Evolutionary conservation across 169 alveolate species (phyloP), one percentile per base, ranked within the genome.

Genomic region (Eimeria maxima): DNA sequence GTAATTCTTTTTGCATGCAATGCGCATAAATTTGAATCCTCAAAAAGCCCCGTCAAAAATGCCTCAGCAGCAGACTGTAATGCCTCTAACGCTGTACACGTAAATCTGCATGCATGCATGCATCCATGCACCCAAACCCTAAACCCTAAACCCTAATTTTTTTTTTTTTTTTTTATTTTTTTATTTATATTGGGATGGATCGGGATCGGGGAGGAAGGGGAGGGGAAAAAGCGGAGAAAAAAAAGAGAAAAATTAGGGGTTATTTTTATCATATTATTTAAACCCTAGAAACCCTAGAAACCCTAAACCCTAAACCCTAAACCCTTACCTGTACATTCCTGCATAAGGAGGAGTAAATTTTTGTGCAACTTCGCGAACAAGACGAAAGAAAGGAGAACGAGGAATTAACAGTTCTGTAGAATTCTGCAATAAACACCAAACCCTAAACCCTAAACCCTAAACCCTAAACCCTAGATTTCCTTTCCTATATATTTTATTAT

Each of bases 401-500:
- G n/a, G 33, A 65, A 65, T 65, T 16, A 65, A 16, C 6, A 22
- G 74, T 16, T 65, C 33, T n/a, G 33, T n/a, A n/a, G 29, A 11
- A n/a, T n/a, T 22, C 74, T 16, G 60, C 13, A 53, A 53, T 53
- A 53, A 53, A 53, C 60, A 10, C 33, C 24, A 65, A 65, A 65
- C 74, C 74, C 74, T 65, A 65, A 65, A 65, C 74, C 74, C 74
- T 65, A 65, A 65, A 65, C 74, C 74, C 74, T 65, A 65, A 65
- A 65, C 74, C 74, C 74, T 65, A 65, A 65, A 65, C 74, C 74
- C 74, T n/a, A 16, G 24, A 11, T n/a, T n/a, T n/a, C n/a, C n/a
- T n/a, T n/a, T n/a, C n/a, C n/a, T n/a, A n/a, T n/a, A n/a, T n/a
- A n/a, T n/a, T n/a, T n/a, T n/a, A n/a, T n/a, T n/a, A n/a, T n/a